These are phyloP conservation scores for Yarrowia galli DNA, from an alignment of 1,139 yeast species.

Conservation along the genomic window DNA sequence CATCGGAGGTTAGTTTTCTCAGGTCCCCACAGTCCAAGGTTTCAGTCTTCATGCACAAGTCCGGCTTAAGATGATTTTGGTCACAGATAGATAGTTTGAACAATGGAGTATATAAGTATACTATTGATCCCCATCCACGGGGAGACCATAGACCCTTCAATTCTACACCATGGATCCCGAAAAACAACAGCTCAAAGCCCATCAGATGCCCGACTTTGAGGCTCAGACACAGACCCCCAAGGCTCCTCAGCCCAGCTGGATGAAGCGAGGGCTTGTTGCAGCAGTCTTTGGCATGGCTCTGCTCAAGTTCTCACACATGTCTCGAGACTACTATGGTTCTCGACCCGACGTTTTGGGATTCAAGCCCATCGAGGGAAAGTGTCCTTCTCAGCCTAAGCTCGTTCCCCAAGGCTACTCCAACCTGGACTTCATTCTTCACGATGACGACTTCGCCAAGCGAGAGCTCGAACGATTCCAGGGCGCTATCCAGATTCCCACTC, in stretches of 20 bases:
- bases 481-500: slow-evolving; percentile 68
- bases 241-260: slow-evolving; percentile 21
- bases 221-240: slow-evolving; percentile 13
- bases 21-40: not conserved
- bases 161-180: slow-evolving; percentile 9
- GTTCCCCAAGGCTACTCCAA: slow-evolving; percentile 26
- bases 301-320: slow-evolving; percentile 2
- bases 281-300: slow-evolving; percentile 13
- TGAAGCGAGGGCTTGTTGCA: slow-evolving; percentile 21
- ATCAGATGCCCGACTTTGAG: slow-evolving; percentile 8
- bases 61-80: slow-evolving; percentile 25
- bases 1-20: not conserved
- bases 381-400: slow-evolving; percentile 22
- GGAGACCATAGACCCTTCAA: not conserved
- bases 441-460: slow-evolving; percentile 45
- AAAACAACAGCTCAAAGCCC: slow-evolving; percentile 23
- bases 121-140: not conserved
- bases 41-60: not conserved
- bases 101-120: slow-evolving; percentile 10
- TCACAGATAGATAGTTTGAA: slow-evolving; percentile 3
- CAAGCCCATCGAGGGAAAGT: slow-evolving; percentile 13
- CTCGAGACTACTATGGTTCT: slow-evolving; percentile 8
- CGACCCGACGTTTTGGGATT: slow-evolving; percentile 8
- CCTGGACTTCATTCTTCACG: slow-evolving; percentile 41
- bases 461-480: slow-evolving; percentile 50